Evolutionary conservation across 305 asterid genomes (phyloP).

Genomic region (Fraxinus nigra): DNA sequence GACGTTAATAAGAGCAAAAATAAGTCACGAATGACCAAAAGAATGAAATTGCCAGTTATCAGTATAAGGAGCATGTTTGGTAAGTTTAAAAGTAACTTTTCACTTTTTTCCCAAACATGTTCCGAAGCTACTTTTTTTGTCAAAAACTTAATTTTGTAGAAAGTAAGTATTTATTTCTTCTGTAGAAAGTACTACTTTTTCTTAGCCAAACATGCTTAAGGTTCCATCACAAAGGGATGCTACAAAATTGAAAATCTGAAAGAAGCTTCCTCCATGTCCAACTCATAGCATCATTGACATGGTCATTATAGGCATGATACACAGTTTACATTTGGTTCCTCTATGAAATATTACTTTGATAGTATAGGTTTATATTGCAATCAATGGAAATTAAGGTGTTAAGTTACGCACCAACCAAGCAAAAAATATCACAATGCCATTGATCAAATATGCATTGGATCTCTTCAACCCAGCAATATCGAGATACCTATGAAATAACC

Average conservation of each 20-base stretch:
- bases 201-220: not conserved
- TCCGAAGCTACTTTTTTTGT: not conserved
- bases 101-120: not conserved
- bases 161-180: not conserved
- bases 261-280: not conserved
- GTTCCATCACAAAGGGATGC: not conserved
- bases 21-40: not conserved
- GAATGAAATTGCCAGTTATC: not conserved
- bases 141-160: not conserved
- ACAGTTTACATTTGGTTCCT: not conserved
- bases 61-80: not conserved
- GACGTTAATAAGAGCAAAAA: constrained; percentile 22
- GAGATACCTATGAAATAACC: constrained; percentile 64
- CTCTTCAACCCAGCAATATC: constrained; percentile 86
- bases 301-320: not conserved
- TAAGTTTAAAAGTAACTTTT: not conserved
- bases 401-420: constrained; percentile 78
- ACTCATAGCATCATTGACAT: not conserved
- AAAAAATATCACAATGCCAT: constrained; percentile 75
- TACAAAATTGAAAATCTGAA: not conserved
- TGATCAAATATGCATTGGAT: constrained; percentile 66
- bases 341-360: not conserved
- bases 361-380: not conserved
- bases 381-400: not conserved
- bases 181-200: not conserved